Evolutionary conservation across 257 asterid species (phyloP), one percentile per base, ranked within the genome.

Genomic region (Cinchona pubescens): DNA sequence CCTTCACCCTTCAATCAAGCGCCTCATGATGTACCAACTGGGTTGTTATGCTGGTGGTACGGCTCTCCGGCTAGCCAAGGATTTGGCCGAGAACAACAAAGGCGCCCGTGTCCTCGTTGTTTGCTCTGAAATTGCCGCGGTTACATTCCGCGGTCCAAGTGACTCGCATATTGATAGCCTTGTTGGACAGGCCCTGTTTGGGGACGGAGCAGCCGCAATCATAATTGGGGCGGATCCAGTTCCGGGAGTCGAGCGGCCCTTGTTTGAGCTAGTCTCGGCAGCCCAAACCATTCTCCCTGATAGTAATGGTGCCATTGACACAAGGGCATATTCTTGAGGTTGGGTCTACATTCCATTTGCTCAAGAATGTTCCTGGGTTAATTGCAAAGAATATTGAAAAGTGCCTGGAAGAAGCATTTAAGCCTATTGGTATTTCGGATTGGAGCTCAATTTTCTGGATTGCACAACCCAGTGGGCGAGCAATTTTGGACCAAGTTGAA

Each of bases 31-130:
- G 93, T 92, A 87, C 85, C 94, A 92, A 67, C 93, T 90, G 64
- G 96, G 94, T 75, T 92, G 96, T 85, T 85, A 81, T 61, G 97
- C 88, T 0, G 96, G 96, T 13, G 96, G 91, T 16, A 86, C 90
- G 0, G 97, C 83, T 3, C 90, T 92, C 77, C 92, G 92, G 19
- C 69, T 88, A 72, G 97, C 97, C 60, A 90, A 92, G 74, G 97
- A 92, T 48, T 35, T 91, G 5, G 94, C 97, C 0, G 97, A 91
- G 88, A 91, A 91, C 83, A 91, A 88, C 80, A 87, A 85, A 38
- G 92, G 82, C 0, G 89, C 96, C 0, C 80, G 93, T 19, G 92
- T 91, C 7, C 79, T 91, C 0, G 89, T 87, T 8, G 92, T 88
- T 6, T 90, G 96, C 80, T 88, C 96, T 0, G 96, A 92, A 75